These are phyloP conservation scores for Niveomyces coronatus DNA, from an alignment of 2,329 filamentous ascomycete genomes.

Conservation along the genomic window DNA sequence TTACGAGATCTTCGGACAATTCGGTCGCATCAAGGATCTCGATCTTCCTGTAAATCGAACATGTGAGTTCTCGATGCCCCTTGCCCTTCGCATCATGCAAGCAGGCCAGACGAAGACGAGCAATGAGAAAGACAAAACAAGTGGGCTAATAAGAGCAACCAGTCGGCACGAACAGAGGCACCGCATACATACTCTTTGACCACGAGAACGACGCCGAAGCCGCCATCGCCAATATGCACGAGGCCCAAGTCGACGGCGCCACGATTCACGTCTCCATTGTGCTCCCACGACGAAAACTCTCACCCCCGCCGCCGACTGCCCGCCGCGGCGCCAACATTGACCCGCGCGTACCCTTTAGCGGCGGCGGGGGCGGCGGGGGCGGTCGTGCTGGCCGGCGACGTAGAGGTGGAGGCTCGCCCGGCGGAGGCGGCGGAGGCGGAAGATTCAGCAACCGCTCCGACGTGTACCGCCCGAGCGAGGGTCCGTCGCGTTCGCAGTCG, in stretches of 20 bases:
- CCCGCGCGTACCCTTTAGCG: conserved; percentile 28
- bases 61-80: conserved; percentile 44
- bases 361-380: conserved; percentile 26
- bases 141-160: too few species aligned
- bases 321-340: conserved; percentile 52
- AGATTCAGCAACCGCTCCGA: conserved; percentile 38
- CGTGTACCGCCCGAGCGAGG: conserved; percentile 52
- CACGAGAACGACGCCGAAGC: conserved; percentile 70
- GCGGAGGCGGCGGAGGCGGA: conserved; percentile 16
- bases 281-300: conserved; percentile 72
- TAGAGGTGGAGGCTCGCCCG: conserved; percentile 15
- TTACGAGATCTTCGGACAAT: conserved; percentile 82
- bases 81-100: conserved; percentile 23
- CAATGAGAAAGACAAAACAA: too few species aligned
- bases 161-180: conserved; percentile 82
- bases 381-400: conserved; percentile 23
- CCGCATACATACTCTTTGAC: conserved; percentile 81
- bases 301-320: conserved; percentile 63
- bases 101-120: not conserved
- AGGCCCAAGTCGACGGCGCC: conserved; percentile 82
- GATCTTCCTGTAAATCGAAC: conserved; percentile 83
- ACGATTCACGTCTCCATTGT: conserved; percentile 82
- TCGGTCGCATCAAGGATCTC: conserved; percentile 75
- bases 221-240: conserved; percentile 94
- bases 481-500: conserved; percentile 25